Percentiles rank a stretch among this genome's conserved stretches.
Evolutionary conservation across 805 yeast species (phyloP).

Genomic region (Zygoascus bituminiphila): DNA sequence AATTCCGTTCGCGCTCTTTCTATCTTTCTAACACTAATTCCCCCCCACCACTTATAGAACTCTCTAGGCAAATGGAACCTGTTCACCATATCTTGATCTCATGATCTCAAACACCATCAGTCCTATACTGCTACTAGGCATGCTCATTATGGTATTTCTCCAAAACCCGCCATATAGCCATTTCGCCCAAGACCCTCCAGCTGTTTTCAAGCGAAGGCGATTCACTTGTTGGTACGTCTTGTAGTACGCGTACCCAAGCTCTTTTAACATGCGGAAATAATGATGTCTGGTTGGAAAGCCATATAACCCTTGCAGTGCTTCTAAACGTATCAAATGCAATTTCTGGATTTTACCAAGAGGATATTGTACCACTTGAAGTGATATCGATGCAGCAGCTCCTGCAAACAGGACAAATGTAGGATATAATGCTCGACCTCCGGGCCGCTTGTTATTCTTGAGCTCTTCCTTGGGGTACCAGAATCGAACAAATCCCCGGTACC

Average conservation of each 20-base stretch:
- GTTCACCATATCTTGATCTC: constrained; percentile 33
- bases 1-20: background rate
- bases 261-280: constrained; percentile 21
- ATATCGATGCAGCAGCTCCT: constrained; percentile 79
- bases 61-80: constrained; percentile 2
- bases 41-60: constrained; percentile 4
- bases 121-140: constrained; percentile 88
- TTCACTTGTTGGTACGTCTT: constrained; percentile 62
- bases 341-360: constrained; percentile 77
- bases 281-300: constrained; percentile 6
- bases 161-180: constrained; percentile 76
- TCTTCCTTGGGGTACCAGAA: constrained; percentile 19
- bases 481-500: constrained; percentile 24
- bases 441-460: constrained; percentile 8
- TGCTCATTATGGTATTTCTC: constrained; percentile 59
- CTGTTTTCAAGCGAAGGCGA: constrained; percentile 41
- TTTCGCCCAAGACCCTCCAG: constrained; percentile 48
- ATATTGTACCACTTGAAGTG: constrained; percentile 69
- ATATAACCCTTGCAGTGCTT: constrained; percentile 59
- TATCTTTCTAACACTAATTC: constrained; percentile 1
- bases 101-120: constrained; percentile 75
- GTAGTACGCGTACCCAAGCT: constrained; percentile 66
- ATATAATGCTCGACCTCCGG: constrained; percentile 39
- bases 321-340: constrained; percentile 69
- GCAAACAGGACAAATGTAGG: constrained; percentile 69